Percentiles rank a stretch among this genome's conserved stretches.
phyloP scores from a whole-genome alignment of 2,329 filamentous ascomycete genomes.

The Hymenoscyphus albidus region DNA sequence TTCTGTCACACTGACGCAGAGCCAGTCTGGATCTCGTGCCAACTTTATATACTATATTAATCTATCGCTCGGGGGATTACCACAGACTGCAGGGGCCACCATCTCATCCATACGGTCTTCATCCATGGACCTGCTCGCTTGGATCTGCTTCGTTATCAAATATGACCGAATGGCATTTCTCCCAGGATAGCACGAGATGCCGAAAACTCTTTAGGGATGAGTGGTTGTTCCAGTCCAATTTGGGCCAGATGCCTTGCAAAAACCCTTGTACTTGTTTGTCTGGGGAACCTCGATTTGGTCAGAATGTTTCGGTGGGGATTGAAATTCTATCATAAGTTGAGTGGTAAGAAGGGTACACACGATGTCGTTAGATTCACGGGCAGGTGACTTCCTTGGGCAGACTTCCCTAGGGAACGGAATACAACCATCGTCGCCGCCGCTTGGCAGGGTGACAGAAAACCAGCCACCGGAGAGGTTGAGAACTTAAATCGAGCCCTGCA shows the following conservation, averaged over 20 bases:
- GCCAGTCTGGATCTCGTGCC: conserved; percentile 11
- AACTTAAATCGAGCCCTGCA: background rate
- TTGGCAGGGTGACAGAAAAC: conserved; percentile 4
- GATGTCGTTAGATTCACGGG: background rate
- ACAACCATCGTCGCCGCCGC: background rate
- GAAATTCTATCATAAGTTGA: background rate
- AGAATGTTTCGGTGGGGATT: background rate
- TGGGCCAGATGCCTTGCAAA: background rate
- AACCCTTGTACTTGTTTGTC: background rate
- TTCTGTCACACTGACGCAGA: conserved; percentile 3
- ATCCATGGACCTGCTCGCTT: conserved; percentile 15
- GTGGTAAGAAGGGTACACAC: background rate
- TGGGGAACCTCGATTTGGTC: background rate
- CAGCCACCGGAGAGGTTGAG: background rate
- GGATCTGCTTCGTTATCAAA: conserved; percentile 5
- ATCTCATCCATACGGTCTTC: conserved; percentile 1
- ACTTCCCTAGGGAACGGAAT: background rate
- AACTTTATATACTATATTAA: conserved; percentile 13
- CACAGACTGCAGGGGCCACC: conserved; percentile 7
- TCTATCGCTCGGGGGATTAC: conserved; percentile 16
- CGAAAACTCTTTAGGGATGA: conserved; percentile 1
- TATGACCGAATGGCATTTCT: conserved; percentile 1
- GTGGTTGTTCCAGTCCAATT: background rate
- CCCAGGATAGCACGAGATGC: background rate
- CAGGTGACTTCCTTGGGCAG: background rate